These are phyloP conservation scores for Rhizophagus prolifer DNA, from an alignment of 192 early-diverging fungal species.

Conservation along the genomic window DNA sequence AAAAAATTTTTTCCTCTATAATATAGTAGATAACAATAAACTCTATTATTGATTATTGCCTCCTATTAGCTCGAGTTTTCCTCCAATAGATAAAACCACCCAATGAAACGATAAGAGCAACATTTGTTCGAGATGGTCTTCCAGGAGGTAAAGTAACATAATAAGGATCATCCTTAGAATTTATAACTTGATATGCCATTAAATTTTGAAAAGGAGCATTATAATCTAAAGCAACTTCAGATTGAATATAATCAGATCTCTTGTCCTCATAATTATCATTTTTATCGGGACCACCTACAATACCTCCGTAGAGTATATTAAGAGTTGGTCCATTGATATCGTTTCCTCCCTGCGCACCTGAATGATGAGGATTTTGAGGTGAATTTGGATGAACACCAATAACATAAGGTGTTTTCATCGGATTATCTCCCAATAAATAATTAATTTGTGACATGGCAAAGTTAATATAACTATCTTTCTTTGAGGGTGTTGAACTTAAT, in stretches of 20 bases:
- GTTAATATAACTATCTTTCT: background rate
- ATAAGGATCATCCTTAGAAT: conserved; percentile 39
- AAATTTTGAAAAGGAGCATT: conserved; percentile 52
- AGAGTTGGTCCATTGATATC: conserved; percentile 41
- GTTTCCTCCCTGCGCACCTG: conserved; percentile 53
- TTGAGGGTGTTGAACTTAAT: conserved; percentile 3
- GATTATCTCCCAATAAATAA: conserved; percentile 57
- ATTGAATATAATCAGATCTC: conserved; percentile 46
- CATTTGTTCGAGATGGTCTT: conserved; percentile 35
- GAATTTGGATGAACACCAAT: conserved; percentile 59
- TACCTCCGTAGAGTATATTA: conserved; percentile 52
- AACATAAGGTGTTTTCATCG: conserved; percentile 53
- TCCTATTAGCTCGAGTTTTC: background rate
- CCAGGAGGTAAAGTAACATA: conserved; percentile 49
- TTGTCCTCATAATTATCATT: conserved; percentile 50
- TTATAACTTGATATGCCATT: conserved; percentile 52
- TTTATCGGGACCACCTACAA: conserved; percentile 60
- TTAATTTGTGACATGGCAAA: conserved; percentile 46
- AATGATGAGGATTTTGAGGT: conserved; percentile 58
- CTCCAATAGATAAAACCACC: background rate
- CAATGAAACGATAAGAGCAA: background rate
- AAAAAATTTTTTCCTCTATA: no score
- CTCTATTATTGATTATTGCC: no score
- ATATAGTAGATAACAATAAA: no score
- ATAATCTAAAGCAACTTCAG: conserved; percentile 49